Percentiles rank a stretch among this genome's conserved stretches.
Conservation (phyloP, 495 filamentous ascomycete species). For the Penicillium coprophilum region DNA sequence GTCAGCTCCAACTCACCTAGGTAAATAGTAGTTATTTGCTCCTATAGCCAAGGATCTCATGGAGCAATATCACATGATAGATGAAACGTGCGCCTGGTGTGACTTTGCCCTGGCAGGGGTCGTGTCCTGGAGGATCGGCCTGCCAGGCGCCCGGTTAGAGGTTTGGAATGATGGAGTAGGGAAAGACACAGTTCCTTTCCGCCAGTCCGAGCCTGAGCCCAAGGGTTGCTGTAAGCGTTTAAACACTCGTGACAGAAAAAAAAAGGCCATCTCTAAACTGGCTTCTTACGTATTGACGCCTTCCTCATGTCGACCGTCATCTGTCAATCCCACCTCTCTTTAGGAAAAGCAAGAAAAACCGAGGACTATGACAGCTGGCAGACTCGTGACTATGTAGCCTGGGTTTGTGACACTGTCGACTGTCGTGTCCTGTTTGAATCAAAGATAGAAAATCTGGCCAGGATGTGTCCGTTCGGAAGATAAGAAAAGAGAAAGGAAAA, state of each 20-base stretch:
- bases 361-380: constrained; percentile 29
- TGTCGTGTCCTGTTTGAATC: constrained; percentile 22
- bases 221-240: constrained; percentile 5
- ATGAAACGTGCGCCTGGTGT: constrained; percentile 28
- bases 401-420: constrained; percentile 27
- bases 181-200: constrained; percentile 13
- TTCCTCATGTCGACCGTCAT: constrained; percentile 4
- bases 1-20: background rate
- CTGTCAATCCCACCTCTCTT: background rate
- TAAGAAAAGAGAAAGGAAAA: constrained; percentile 20
- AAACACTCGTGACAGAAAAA: constrained; percentile 12
- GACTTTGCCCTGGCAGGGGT: constrained; percentile 15
- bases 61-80: constrained; percentile 30
- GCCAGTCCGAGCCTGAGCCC: constrained; percentile 18
- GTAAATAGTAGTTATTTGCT: background rate
- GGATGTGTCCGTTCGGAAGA: constrained; percentile 30
- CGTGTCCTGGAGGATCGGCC: constrained; percentile 12
- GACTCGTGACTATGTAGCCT: constrained; percentile 26
- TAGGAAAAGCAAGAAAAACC: background rate
- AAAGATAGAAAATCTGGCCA: constrained; percentile 13
- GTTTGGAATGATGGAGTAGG: constrained; percentile 8
- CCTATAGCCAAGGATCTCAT: background rate
- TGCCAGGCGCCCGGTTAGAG: constrained; percentile 20
- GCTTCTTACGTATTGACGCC: background rate
- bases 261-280: background rate